These are phyloP conservation scores for Mytilinidion resinicola DNA, from an alignment of 495 filamentous ascomycete species.

Conservation along the genomic window DNA sequence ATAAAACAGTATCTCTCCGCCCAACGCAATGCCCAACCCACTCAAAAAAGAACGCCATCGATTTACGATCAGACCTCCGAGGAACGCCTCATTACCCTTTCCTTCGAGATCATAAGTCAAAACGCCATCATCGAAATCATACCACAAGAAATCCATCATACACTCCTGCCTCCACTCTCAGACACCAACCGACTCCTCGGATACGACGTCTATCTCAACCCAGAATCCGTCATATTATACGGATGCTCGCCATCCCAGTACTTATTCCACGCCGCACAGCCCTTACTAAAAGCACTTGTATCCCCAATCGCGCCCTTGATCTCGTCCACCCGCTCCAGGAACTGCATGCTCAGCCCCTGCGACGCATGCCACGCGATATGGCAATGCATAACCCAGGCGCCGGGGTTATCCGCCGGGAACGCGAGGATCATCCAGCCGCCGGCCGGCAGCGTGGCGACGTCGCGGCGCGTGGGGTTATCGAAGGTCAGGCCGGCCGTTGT, in stretches of 20 bases:
- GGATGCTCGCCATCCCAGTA: constrained; percentile 25
- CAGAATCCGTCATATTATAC: constrained; percentile 24
- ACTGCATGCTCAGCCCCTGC: constrained; percentile 32
- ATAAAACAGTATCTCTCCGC: no score
- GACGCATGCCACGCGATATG: constrained; percentile 34
- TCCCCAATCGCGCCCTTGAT: constrained; percentile 17
- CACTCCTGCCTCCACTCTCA: no score
- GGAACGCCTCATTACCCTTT: no score
- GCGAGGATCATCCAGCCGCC: constrained; percentile 32
- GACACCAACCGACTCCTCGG: no score
- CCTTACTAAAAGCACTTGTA: constrained; percentile 10
- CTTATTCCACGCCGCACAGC: constrained; percentile 25
- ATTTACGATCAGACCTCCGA: no score
- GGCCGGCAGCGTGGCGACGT: constrained; percentile 29
- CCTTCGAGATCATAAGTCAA: no score
- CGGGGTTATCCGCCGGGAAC: constrained; percentile 35
- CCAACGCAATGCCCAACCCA: no score
- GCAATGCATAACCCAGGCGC: constrained; percentile 34
- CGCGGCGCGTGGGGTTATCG: constrained; percentile 32
- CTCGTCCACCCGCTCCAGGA: constrained; percentile 26
- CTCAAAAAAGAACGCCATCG: no score
- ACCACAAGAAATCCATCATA: no score
- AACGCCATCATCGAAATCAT: background rate
- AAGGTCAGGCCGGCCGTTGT: constrained; percentile 20
- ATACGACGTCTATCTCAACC: no score